phyloP scores from a whole-genome alignment of 192 early-diverging fungal genomes.

The Phlyctochytrium arcticum region DNA sequence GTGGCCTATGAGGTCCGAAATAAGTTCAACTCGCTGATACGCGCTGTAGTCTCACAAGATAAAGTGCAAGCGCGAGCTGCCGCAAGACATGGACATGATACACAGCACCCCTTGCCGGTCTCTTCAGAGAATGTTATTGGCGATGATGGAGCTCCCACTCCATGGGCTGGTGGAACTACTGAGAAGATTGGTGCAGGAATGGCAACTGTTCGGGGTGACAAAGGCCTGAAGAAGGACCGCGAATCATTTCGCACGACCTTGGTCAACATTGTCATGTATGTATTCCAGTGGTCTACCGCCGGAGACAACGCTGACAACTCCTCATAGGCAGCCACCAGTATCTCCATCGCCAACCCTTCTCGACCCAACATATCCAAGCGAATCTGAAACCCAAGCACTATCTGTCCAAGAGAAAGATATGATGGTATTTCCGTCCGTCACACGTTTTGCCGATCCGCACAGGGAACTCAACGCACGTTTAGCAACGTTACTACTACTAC shows the following conservation, averaged over 20 bases:
- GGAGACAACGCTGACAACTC: background rate
- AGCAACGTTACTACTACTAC: slow-evolving; percentile 69
- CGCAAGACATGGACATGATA: too few species aligned
- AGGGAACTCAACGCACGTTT: too few species aligned
- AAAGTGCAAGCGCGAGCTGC: too few species aligned
- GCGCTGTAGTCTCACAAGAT: too few species aligned
- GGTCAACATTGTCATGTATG: slow-evolving; percentile 59
- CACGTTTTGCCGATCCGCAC: too few species aligned
- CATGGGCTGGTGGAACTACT: background rate
- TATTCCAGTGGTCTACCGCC: background rate
- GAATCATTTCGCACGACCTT: slow-evolving; percentile 55
- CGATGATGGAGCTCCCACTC: background rate
- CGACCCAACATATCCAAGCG: slow-evolving; percentile 4
- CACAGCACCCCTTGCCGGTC: too few species aligned
- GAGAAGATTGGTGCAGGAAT: background rate
- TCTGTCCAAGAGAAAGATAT: slow-evolving; percentile 37
- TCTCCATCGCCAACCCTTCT: slow-evolving; percentile 1
- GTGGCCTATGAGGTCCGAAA: too few species aligned
- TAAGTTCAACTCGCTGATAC: too few species aligned
- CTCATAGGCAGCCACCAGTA: slow-evolving; percentile 34
- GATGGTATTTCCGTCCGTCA: too few species aligned
- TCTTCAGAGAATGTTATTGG: background rate
- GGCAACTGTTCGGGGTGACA: slow-evolving; percentile 21
- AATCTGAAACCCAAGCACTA: slow-evolving; percentile 4
- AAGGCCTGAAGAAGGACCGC: slow-evolving; percentile 45